Percentiles rank a stretch among this genome's conserved stretches.
phyloP scores from a whole-genome alignment of 169 alveolate species.

The Plasmodium gonderi region DNA sequence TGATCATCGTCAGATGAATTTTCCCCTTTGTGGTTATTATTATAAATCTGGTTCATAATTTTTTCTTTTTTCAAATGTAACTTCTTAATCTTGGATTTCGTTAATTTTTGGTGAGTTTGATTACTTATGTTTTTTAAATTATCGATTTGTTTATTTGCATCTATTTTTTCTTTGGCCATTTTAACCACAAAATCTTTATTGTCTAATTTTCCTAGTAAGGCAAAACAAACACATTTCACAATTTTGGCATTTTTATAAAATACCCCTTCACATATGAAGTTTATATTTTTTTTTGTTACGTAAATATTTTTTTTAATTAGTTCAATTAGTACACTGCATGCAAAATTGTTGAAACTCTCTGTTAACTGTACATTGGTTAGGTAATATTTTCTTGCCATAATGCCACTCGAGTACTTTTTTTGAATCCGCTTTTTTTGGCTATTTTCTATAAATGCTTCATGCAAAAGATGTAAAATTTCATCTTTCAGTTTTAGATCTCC shows the following conservation, averaged over 20 bases:
- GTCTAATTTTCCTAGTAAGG: slow-evolving; percentile 26
- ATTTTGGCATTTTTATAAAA: slow-evolving; percentile 52
- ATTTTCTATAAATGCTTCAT: slow-evolving; percentile 52
- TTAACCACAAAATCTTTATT: slow-evolving; percentile 15
- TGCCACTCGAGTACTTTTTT: slow-evolving; percentile 11
- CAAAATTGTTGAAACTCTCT: slow-evolving; percentile 31
- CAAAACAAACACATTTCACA: slow-evolving; percentile 37
- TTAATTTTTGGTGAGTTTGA: slow-evolving; percentile 47
- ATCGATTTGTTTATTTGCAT: slow-evolving; percentile 15
- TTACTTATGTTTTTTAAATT: slow-evolving; percentile 32
- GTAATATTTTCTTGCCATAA: neutral
- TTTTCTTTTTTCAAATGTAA: slow-evolving; percentile 24
- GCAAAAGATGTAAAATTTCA: slow-evolving; percentile 4
- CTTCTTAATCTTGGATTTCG: slow-evolving; percentile 23
- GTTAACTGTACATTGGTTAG: neutral
- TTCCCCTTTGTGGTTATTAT: neutral
- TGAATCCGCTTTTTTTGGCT: slow-evolving; percentile 30
- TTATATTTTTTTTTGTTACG: slow-evolving; percentile 20
- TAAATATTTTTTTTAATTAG: slow-evolving; percentile 29
- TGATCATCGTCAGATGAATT: neutral
- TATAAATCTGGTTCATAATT: slow-evolving; percentile 17
- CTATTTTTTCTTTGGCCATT: slow-evolving; percentile 8
- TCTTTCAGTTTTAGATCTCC: neutral
- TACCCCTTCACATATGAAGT: slow-evolving; percentile 22
- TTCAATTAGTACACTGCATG: slow-evolving; percentile 55